A percentile compares a stretch with the other conserved stretches of the same genome.
phyloP scores from a whole-genome alignment of 495 filamentous ascomycete species.

The Glutinoglossum americanum region DNA sequence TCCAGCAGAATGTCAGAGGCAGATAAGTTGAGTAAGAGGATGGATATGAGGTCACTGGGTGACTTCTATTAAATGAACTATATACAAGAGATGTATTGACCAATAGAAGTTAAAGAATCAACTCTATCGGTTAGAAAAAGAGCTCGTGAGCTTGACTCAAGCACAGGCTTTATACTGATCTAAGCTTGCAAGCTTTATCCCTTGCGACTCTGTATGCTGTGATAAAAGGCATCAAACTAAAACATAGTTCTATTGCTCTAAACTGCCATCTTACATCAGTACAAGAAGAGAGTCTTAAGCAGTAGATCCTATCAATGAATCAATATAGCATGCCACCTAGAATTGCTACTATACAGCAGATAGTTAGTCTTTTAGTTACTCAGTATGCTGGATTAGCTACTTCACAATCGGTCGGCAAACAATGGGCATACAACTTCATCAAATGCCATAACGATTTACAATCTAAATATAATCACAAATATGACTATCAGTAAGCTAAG shows the following conservation, averaged over 20 bases:
- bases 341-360: neutral
- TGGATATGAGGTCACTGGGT: too few species aligned
- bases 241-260: neutral
- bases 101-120: too few species aligned
- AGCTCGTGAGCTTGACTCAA: too few species aligned
- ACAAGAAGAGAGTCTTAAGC: neutral
- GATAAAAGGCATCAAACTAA: too few species aligned
- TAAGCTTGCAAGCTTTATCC: too few species aligned
- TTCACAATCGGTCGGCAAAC: neutral
- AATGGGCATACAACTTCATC: neutral
- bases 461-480: constrained; percentile 2
- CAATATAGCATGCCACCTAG: neutral
- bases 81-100: too few species aligned
- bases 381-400: neutral
- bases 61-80: too few species aligned
- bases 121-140: too few species aligned
- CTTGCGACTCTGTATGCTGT: too few species aligned
- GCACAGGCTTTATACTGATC: too few species aligned
- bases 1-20: too few species aligned
- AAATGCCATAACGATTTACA: neutral
- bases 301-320: neutral
- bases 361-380: neutral
- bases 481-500: constrained; percentile 5
- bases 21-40: too few species aligned
- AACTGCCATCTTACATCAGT: neutral